A percentile compares a stretch with the other conserved stretches of the same genome.
Evolutionary conservation across 2,329 filamentous ascomycete species (phyloP).

Genomic region (Amesomyces nigricolor): DNA sequence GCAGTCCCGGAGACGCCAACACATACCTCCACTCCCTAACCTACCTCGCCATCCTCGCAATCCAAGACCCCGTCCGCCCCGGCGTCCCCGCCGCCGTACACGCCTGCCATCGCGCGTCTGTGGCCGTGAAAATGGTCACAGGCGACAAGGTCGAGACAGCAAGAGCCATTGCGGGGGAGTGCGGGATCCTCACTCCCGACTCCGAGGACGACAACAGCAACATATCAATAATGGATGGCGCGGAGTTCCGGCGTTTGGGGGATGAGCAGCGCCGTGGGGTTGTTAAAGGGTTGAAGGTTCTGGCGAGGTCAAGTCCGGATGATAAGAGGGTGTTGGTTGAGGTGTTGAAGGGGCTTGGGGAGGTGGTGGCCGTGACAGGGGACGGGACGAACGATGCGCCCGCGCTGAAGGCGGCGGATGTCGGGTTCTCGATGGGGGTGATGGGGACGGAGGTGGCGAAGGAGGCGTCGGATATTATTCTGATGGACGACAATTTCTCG

Average conservation of each 20-base stretch:
- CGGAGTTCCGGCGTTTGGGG: slow-evolving; percentile 57
- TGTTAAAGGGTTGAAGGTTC: slow-evolving; percentile 55
- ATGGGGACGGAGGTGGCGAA: slow-evolving; percentile 58
- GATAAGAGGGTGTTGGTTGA: slow-evolving; percentile 56
- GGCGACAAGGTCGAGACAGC: slow-evolving; percentile 57
- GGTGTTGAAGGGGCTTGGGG: slow-evolving; percentile 35
- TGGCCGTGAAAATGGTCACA: slow-evolving; percentile 57
- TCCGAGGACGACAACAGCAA: slow-evolving; percentile 42
- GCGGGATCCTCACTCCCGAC: slow-evolving; percentile 47
- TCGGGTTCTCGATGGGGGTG: slow-evolving; percentile 59
- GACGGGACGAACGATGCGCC: slow-evolving; percentile 59
- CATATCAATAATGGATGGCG: slow-evolving; percentile 58
- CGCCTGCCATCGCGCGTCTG: slow-evolving; percentile 52
- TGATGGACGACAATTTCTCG: slow-evolving; percentile 56
- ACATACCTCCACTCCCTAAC: slow-evolving; percentile 59
- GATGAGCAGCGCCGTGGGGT: slow-evolving; percentile 53
- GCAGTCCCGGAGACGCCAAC: slow-evolving; percentile 31
- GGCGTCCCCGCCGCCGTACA: slow-evolving; percentile 54
- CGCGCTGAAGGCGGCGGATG: slow-evolving; percentile 55
- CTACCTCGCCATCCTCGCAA: slow-evolving; percentile 62
- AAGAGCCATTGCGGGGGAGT: slow-evolving; percentile 50
- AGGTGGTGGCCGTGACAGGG: slow-evolving; percentile 49
- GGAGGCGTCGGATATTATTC: slow-evolving; percentile 56
- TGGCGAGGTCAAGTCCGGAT: slow-evolving; percentile 61
- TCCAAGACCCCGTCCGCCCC: slow-evolving; percentile 65